Conservation (phyloP, 75 land plant genomes). For the Selaginella tamariscina region DNA sequence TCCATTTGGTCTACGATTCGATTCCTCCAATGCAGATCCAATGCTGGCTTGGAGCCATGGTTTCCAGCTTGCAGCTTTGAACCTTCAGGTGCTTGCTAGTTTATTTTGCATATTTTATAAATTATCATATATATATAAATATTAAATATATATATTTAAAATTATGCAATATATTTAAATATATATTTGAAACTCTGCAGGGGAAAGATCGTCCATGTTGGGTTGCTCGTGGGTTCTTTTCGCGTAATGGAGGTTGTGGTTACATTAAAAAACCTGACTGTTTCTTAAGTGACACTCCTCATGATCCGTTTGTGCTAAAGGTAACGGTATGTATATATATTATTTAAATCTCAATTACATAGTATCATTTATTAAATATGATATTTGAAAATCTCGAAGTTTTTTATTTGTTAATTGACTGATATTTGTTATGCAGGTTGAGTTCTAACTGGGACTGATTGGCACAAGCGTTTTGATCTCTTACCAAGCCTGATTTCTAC, state of each 20-base stretch:
- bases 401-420: background rate
- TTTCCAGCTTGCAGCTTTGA: constrained; percentile 28
- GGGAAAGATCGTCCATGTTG: constrained; percentile 24
- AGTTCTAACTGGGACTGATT: constrained; percentile 25
- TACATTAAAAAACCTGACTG: constrained; percentile 24
- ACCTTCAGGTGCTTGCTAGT: too few species aligned
- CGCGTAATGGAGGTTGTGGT: constrained; percentile 22
- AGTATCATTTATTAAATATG: background rate
- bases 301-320: background rate
- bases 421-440: constrained; percentile 13
- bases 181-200: too few species aligned
- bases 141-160: too few species aligned
- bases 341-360: too few species aligned
- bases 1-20: constrained; percentile 33
- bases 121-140: too few species aligned
- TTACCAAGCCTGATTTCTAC: constrained; percentile 29
- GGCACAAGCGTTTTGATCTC: constrained; percentile 25
- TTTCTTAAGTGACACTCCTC: constrained; percentile 14
- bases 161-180: too few species aligned
- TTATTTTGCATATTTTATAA: too few species aligned
- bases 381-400: too few species aligned
- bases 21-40: constrained; percentile 33
- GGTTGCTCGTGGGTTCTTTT: constrained; percentile 22
- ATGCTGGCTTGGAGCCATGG: constrained; percentile 37
- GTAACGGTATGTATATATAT: too few species aligned